Base-by-base conservation (phyloP, 2,329 filamentous ascomycete species). In the Xylaria digitata region DNA sequence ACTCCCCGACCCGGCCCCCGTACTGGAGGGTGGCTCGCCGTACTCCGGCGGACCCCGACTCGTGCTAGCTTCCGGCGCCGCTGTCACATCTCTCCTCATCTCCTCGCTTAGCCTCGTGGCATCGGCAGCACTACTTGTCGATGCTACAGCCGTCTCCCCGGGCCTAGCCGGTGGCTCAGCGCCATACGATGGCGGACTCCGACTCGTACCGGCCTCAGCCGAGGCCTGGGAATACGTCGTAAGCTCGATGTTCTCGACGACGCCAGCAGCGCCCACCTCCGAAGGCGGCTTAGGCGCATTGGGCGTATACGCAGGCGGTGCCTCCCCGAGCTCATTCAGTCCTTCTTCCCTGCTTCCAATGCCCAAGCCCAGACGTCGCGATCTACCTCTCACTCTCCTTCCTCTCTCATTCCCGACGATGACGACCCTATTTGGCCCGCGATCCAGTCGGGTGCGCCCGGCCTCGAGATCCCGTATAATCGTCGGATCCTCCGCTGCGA, bases 311-410 rank as follows among this genome's bases (percentile, higher is more conserved):
- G 74, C 75, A 11, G 76, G 76, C 9, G 76, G 76, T 6, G 76
- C 76, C 63, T 78, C 76, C 45, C 76, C 76, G 3, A 77, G 61
- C 66, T 78, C 76, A 40, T 78, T 78, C 48, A 78, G 68, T 1
- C 76, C 76, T 58, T 78, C 75, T 40, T 77, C 76, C 32, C 71
- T 70, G 43, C 73, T 75, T 7, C 66, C 71, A 17, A 71, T n/a
- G 32, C 68, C 65, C 7, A 60, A 2, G 65, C 71, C 23, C 60
- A 56, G 26, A 43, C 69, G 58, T 26, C 59, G 34, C 54, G 65
- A 57, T 23, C 62, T 34, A 23, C 55, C 43, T 43, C 57, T 56
- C 53, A 53, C 17, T 30, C 52, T 55, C 56, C 63, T 21, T 61
- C 63, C 61, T 68, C 57, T 65, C 61, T 65, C 19, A 66, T 67